These are phyloP conservation scores for Podila verticillata DNA, from an alignment of 192 early-diverging fungal genomes.

Conservation along the genomic window DNA sequence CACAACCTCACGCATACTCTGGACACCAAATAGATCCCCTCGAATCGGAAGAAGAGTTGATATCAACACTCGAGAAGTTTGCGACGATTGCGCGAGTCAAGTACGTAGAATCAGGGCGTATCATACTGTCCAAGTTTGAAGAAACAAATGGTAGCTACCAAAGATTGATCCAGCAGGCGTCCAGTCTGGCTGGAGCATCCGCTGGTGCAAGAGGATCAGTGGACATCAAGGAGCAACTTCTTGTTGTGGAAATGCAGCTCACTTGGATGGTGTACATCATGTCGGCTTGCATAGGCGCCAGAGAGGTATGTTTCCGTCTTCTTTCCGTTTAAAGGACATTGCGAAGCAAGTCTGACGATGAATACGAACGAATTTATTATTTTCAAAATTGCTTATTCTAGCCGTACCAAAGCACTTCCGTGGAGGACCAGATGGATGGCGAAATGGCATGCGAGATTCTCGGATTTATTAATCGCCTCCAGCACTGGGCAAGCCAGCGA, in stretches of 20 bases:
- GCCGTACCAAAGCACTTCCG: slow-evolving; percentile 75
- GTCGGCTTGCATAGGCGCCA: slow-evolving; percentile 69
- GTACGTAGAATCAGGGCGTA: slow-evolving; percentile 66
- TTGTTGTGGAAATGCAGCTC: slow-evolving; percentile 60
- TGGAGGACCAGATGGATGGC: slow-evolving; percentile 83
- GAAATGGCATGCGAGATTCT: slow-evolving; percentile 73
- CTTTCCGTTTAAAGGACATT: background rate
- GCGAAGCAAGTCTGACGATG: background rate
- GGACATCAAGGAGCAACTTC: slow-evolving; percentile 37
- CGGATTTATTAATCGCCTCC: slow-evolving; percentile 77
- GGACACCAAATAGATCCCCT: slow-evolving; percentile 60
- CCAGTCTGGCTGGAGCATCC: slow-evolving; percentile 7
- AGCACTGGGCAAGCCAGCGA: slow-evolving; percentile 56
- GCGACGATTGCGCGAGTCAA: slow-evolving; percentile 75
- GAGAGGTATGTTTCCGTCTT: slow-evolving; percentile 54
- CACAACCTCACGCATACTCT: too few relatives aligned
- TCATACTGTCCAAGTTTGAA: slow-evolving; percentile 15
- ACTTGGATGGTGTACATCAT: slow-evolving; percentile 86
- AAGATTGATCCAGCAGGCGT: slow-evolving; percentile 25
- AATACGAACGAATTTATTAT: background rate
- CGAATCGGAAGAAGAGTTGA: slow-evolving; percentile 71
- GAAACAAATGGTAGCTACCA: slow-evolving; percentile 18
- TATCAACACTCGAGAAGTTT: slow-evolving; percentile 74
- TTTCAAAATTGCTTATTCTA: background rate
- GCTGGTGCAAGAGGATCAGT: slow-evolving; percentile 9